A percentile compares a stretch with the other conserved stretches of the same genome.
These are phyloP conservation scores for Claviceps humidiphila DNA, from an alignment of 2,329 filamentous ascomycete species.

Conservation along the genomic window DNA sequence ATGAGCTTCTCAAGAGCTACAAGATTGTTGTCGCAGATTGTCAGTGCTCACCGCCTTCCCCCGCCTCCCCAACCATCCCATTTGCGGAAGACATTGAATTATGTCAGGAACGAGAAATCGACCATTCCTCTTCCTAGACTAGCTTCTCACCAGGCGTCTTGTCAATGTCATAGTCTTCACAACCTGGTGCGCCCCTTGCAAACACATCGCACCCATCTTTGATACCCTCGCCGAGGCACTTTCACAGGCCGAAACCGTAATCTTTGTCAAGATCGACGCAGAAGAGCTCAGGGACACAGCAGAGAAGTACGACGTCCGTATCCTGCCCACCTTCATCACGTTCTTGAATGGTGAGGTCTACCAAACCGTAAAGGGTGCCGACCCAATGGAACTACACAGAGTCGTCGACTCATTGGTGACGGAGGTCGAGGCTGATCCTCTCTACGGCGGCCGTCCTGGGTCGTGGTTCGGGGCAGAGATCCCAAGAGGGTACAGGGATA, in stretches of 20 bases:
- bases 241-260: constrained; percentile 58
- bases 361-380: constrained; percentile 60
- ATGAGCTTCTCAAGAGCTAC: constrained; percentile 53
- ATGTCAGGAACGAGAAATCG: too few species aligned
- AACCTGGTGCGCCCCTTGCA: constrained; percentile 76
- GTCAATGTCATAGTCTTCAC: constrained; percentile 54
- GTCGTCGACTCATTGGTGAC: constrained; percentile 57
- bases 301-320: constrained; percentile 56
- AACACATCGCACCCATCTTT: constrained; percentile 70
- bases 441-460: constrained; percentile 21
- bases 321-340: constrained; percentile 84
- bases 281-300: constrained; percentile 65
- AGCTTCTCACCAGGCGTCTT: constrained; percentile 5
- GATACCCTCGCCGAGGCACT: constrained; percentile 61
- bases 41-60: constrained; percentile 34
- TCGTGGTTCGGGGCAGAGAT: constrained; percentile 62
- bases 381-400: constrained; percentile 55
- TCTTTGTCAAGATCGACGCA: constrained; percentile 78
- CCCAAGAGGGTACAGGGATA: constrained; percentile 69
- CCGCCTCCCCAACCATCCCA: background rate
- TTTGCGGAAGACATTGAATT: too few species aligned
- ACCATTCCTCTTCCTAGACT: background rate
- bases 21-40: constrained; percentile 79
- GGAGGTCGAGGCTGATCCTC: constrained; percentile 37
- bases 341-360: constrained; percentile 59